A percentile compares a stretch with the other conserved stretches of the same genome.
Evolutionary conservation across 148 eudicot genomes (phyloP).

Genomic region (Rhododendron griersonianum): DNA sequence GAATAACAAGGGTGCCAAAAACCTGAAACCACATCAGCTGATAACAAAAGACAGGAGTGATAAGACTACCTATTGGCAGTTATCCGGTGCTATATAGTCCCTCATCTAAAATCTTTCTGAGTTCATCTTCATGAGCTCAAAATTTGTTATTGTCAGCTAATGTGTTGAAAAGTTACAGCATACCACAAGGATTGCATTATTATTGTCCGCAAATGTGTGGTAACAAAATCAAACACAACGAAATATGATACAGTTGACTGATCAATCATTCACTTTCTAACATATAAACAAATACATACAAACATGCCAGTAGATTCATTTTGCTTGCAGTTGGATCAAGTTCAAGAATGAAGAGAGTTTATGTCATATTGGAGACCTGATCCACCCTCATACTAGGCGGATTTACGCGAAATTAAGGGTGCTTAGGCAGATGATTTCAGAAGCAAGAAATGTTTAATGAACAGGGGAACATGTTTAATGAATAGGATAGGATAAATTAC

Average conservation of each 20-base stretch:
- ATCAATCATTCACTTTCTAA: background rate
- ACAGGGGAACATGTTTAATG: background rate
- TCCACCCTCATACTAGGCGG: conserved; percentile 30
- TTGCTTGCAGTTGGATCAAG: conserved; percentile 68
- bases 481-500: background rate
- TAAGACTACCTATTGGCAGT: background rate
- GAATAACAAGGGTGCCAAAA: background rate
- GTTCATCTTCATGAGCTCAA: background rate
- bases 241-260: background rate
- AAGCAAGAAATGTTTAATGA: conserved; percentile 43
- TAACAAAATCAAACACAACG: background rate
- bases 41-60: background rate
- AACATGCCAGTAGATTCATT: background rate
- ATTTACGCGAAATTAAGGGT: conserved; percentile 40
- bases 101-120: background rate
- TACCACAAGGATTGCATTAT: background rate
- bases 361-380: conserved; percentile 46
- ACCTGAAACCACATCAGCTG: background rate
- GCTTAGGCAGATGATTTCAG: conserved; percentile 43
- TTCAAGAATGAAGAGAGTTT: conserved; percentile 43
- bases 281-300: background rate
- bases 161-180: background rate
- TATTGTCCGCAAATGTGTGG: background rate
- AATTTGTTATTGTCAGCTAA: background rate
- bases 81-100: background rate